Base-by-base conservation (phyloP, 305 asterid genomes). In the Fraxinus latifolia region DNA sequence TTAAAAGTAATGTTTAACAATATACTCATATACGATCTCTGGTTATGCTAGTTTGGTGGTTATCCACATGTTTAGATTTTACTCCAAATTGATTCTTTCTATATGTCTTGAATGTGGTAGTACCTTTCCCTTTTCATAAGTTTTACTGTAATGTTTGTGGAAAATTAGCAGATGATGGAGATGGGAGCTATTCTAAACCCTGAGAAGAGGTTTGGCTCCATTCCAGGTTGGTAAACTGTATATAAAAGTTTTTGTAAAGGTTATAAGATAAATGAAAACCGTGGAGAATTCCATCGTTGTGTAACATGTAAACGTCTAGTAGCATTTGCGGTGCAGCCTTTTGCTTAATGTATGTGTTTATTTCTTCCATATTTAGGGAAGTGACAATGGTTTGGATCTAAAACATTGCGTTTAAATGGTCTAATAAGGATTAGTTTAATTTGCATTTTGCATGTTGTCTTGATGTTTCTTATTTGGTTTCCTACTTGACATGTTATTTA, bases 211-310 rank as follows among this genome's bases (percentile, higher is more conserved):
- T 21, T 90, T 72, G 98, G 97, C 78, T 25, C 88, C 78, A 87
- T 95, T 87, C 92, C 96, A 93, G 98, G 98, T 94, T 84, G 77
- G 89, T 83, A 58, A 23, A 77, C 77, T 75, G 79, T 19, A 15
- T 7, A 47, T 60, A 19, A 25, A 77, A 29, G 23, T 27, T 72
- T 72, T 25, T 34, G 27, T 32, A 2, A 50, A 39, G 80, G 11
- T 78, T 74, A 76, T 53, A 75, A 44, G 47, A 27, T 77, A 44
- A 72, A 23, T 55, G 58, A 31, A 36, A 29, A 29, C 34, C 14
- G 17, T 4, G 50, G 58, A 47, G 34, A 72, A 44, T 2, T 12
- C 8, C 19, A 9, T 25, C 3, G 14, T 62, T 62, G 6, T 29
- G n/a, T 36, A 62, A 47, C 27, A 15, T 76, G 23, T 25, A 60